Percentiles rank a stretch among this genome's conserved stretches.
Evolutionary conservation across 305 asterid genomes (phyloP).

Genomic region (Solanum chacoense): DNA sequence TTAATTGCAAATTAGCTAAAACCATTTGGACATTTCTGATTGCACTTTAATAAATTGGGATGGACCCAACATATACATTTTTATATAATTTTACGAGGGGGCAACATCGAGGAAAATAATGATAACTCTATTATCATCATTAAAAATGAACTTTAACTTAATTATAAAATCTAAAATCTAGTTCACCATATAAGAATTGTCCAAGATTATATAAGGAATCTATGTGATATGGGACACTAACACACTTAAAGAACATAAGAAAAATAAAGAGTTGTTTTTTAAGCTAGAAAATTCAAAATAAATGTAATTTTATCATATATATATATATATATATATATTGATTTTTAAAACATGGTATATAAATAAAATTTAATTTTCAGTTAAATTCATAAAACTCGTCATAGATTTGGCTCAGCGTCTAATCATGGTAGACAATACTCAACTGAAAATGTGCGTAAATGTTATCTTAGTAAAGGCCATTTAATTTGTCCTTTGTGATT

Average conservation of each 20-base stretch:
- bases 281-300: neutral
- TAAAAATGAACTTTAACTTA: neutral
- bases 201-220: neutral
- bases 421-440: neutral
- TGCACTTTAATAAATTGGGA: neutral
- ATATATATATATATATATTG: no score
- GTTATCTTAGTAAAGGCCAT: neutral
- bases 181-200: rapidly evolving
- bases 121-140: neutral
- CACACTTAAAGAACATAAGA: neutral
- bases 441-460: neutral
- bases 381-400: neutral
- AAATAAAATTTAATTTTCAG: neutral
- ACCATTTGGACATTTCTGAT: neutral
- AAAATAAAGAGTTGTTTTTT: neutral
- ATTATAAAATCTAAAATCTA: neutral
- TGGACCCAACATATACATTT: neutral
- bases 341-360: neutral
- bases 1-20: neutral
- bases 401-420: neutral
- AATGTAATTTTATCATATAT: neutral
- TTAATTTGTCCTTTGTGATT: neutral
- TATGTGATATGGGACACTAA: neutral
- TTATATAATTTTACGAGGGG: neutral
- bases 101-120: neutral